Evolutionary conservation across 2,329 filamentous ascomycete genomes (phyloP).

Genomic region (Coniochaeta prunicola): DNA sequence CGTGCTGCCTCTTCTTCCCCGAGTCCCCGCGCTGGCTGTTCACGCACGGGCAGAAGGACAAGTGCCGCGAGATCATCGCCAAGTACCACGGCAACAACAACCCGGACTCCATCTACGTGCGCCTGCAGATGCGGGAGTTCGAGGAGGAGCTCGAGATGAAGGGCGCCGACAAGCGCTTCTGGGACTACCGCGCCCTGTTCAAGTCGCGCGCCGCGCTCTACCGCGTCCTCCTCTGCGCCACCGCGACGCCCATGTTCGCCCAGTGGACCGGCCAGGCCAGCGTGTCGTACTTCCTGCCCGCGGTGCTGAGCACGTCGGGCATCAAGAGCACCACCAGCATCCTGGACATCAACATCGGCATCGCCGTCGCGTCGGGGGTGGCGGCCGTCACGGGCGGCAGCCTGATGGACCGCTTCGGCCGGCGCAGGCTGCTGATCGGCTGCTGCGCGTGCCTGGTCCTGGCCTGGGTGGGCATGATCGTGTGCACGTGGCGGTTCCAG

Average conservation of each 20-base stretch:
- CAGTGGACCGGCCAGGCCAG: slow-evolving; percentile 41
- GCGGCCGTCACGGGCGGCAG: slow-evolving; percentile 34
- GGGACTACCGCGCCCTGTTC: slow-evolving; percentile 40
- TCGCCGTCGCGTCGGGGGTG: slow-evolving; percentile 35
- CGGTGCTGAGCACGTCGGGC: slow-evolving; percentile 34
- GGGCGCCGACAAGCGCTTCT: slow-evolving; percentile 38
- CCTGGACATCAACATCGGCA: slow-evolving; percentile 39
- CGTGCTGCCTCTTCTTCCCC: slow-evolving; percentile 24
- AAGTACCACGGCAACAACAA: slow-evolving; percentile 34
- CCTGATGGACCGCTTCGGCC: slow-evolving; percentile 36
- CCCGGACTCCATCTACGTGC: slow-evolving; percentile 27
- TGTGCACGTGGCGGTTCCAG: slow-evolving; percentile 10
- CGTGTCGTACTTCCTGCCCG: slow-evolving; percentile 42
- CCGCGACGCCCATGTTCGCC: slow-evolving; percentile 44
- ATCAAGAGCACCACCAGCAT: slow-evolving; percentile 27
- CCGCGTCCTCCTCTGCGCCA: neutral
- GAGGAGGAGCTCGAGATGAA: slow-evolving; percentile 33
- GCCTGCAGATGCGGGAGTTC: slow-evolving; percentile 35
- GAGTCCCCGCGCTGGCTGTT: slow-evolving; percentile 30
- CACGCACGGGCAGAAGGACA: slow-evolving; percentile 25
- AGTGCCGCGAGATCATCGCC: slow-evolving; percentile 26
- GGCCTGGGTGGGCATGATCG: slow-evolving; percentile 23
- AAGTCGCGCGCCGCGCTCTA: slow-evolving; percentile 21
- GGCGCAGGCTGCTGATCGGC: slow-evolving; percentile 34
- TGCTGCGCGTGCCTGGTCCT: slow-evolving; percentile 28